A percentile compares a stretch with the other conserved stretches of the same genome.
Conservation (phyloP, 2,329 filamentous ascomycete genomes). For the Sphaceloma murrayae region DNA sequence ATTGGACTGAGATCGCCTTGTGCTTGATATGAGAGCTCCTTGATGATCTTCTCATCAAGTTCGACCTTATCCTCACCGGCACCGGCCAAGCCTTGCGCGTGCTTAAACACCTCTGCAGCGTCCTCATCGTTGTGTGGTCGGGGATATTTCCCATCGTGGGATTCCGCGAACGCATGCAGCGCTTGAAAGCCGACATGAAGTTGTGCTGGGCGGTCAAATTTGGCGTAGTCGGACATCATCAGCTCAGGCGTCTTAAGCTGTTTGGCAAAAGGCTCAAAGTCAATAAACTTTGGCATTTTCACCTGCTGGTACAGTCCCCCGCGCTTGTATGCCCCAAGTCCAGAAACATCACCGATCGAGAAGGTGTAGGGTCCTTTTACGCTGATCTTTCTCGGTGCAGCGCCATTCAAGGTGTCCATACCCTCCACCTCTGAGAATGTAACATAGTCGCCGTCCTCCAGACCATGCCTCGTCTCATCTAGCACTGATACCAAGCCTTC, state of each 20-base stretch:
- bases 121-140: constrained; percentile 77
- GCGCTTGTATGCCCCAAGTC: constrained; percentile 73
- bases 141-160: constrained; percentile 62
- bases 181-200: constrained; percentile 90
- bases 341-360: constrained; percentile 86
- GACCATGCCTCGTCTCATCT: constrained; percentile 87
- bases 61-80: constrained; percentile 62
- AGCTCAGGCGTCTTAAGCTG: constrained; percentile 82
- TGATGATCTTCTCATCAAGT: constrained; percentile 83
- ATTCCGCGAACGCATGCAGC: constrained; percentile 72
- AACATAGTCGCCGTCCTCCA: constrained; percentile 94
- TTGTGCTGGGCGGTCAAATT: constrained; percentile 89
- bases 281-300: constrained; percentile 92
- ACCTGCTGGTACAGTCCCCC: constrained; percentile 91
- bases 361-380: constrained; percentile 96
- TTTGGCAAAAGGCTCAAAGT: constrained; percentile 72
- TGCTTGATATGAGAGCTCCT: constrained; percentile 90
- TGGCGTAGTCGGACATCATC: constrained; percentile 89
- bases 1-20: constrained; percentile 83
- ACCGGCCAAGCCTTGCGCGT: constrained; percentile 63
- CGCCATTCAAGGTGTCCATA: constrained; percentile 77
- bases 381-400: constrained; percentile 77
- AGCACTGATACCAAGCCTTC: constrained; percentile 85
- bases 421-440: constrained; percentile 90
- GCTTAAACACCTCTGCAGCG: constrained; percentile 64